phyloP scores from a whole-genome alignment of 768 basidiomycete species.

The Dendrothele bispora region DNA sequence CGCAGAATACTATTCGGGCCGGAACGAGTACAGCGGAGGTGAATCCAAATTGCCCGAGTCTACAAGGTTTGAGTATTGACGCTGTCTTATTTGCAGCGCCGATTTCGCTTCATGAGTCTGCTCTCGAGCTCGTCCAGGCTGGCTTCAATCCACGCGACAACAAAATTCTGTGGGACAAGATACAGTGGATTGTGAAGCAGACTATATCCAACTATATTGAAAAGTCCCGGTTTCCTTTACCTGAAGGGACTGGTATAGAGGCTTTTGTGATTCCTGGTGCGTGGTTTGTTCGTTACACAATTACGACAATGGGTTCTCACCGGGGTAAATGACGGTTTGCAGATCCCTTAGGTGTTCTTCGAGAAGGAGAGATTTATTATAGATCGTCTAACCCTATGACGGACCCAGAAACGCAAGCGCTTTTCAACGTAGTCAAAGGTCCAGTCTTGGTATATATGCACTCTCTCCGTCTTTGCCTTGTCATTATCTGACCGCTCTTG shows the following conservation, averaged over 20 bases:
- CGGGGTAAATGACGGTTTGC: background rate
- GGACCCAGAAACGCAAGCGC: conserved; percentile 38
- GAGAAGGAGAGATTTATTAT: conserved; percentile 66
- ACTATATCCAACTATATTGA: conserved; percentile 52
- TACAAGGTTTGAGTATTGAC: background rate
- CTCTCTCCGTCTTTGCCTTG: background rate
- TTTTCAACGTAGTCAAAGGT: conserved; percentile 51
- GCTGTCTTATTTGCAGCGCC: conserved; percentile 31
- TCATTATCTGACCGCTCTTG: background rate
- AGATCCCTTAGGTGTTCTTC: conserved; percentile 68
- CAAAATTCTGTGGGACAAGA: conserved; percentile 41
- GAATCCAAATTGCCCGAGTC: background rate
- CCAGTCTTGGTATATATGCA: conserved; percentile 55
- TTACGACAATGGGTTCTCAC: background rate
- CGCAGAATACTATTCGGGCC: conserved; percentile 28
- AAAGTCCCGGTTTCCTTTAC: conserved; percentile 59
- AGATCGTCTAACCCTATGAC: conserved; percentile 42
- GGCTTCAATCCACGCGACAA: conserved; percentile 57
- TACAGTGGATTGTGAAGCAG: conserved; percentile 37
- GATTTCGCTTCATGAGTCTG: conserved; percentile 38
- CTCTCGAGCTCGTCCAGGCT: conserved; percentile 61
- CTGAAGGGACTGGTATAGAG: conserved; percentile 46
- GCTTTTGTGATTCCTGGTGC: conserved; percentile 72
- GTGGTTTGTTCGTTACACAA: conserved; percentile 4
- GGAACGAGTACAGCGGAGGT: conserved; percentile 42